Base-by-base conservation (phyloP, 2,329 filamentous ascomycete genomes). In the Colletotrichum eremochloae region DNA sequence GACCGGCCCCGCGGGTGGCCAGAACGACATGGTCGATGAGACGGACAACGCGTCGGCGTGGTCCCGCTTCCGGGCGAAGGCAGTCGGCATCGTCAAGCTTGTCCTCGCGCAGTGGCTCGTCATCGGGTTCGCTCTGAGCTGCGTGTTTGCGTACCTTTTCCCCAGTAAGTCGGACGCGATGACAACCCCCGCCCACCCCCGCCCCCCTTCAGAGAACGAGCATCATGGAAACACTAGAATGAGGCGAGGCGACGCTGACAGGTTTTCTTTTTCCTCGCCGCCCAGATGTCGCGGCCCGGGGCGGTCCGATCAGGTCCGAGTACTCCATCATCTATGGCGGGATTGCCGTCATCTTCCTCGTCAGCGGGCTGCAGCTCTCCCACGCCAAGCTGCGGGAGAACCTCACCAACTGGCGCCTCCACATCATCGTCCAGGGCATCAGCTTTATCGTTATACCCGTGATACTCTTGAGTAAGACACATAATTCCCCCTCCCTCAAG, bases 351-450 rank as follows among this genome's bases (percentile, higher is more conserved):
- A 92, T 94, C 76, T 94, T 94, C 79, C 84, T 94, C 68, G 86
- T 93, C 75, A 93, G 91, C 67, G 92, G 92, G 4, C 86, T 93
- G 76, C 92, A 92, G 63, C 87, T 94, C 24, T 86, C 91, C 9
- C 89, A 88, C 0, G 83, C 86, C 44, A 89, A 93, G 75, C 82
- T 94, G 12, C 81, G 87, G 55, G 81, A 84, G 63, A 92, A 93
- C 76, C 85, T 89, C 70, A 85, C 86, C 67, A 91, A 92, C 70
- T 93, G 90, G 90, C 88, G 90, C 29, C 82, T 94, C 20, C 92
- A 94, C 76, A 77, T 90, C 12, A 84, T 93, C 36, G 90, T 92
- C 1, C 92, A 94, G 77, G 85, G 87, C 1, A 89, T 90, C 74
- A 92, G 89, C 67, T 93, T 93, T 77, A 81, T 93, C 3, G 81